Evolutionary conservation across 164 flowering plant species (phyloP).

Genomic region (Vitis labrusca): DNA sequence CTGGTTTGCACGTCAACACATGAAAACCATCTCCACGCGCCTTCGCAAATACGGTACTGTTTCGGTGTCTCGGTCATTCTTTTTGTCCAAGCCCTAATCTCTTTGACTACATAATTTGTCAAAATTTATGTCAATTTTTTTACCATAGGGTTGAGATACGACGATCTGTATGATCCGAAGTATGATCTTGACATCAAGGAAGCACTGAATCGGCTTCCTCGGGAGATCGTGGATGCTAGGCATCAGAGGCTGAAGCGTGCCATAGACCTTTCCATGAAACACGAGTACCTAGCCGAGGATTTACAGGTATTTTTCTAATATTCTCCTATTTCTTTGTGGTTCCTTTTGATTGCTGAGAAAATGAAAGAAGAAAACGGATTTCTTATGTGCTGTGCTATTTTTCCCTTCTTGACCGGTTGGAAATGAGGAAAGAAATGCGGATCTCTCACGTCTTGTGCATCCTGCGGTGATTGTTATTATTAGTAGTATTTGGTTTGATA

Average conservation of each 20-base stretch:
- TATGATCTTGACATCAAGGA: slow-evolving; percentile 86
- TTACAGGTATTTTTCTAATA: slow-evolving; percentile 61
- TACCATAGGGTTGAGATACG: slow-evolving; percentile 68
- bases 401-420: not conserved
- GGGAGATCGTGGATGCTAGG: slow-evolving; percentile 89
- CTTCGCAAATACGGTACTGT: slow-evolving; percentile 71
- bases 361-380: not conserved
- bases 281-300: slow-evolving; percentile 73
- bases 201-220: slow-evolving; percentile 81
- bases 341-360: not conserved
- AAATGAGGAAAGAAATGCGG: too few species aligned
- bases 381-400: not conserved
- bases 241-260: slow-evolving; percentile 94
- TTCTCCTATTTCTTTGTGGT: not conserved
- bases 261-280: slow-evolving; percentile 98
- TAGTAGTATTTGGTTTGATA: too few species aligned
- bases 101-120: too few species aligned
- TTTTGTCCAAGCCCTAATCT: slow-evolving; percentile 14
- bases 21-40: slow-evolving; percentile 61
- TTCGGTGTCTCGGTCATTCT: not conserved
- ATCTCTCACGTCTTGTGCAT: too few species aligned
- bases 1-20: slow-evolving; percentile 67
- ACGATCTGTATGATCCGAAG: slow-evolving; percentile 82
- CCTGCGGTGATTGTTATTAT: too few species aligned
- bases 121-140: too few species aligned